phyloP scores from a whole-genome alignment of 139 green algal species.

The Chlorella sp. region DNA sequence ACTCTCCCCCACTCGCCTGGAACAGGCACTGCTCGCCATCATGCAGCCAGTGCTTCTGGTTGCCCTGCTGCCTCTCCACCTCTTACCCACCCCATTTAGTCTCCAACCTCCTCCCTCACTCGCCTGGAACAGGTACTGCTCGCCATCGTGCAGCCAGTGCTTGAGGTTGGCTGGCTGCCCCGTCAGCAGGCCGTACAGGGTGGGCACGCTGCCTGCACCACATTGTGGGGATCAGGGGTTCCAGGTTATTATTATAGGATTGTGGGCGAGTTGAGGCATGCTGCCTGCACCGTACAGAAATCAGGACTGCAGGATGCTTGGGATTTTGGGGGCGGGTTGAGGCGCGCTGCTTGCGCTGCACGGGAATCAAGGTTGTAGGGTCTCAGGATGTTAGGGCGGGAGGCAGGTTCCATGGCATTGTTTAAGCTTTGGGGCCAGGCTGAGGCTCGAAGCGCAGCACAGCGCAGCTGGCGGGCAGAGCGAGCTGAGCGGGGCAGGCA shows the following conservation, averaged over 20 bases:
- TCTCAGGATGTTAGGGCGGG: neutral
- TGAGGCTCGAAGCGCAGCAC: neutral
- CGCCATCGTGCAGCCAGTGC: slow-evolving; percentile 2
- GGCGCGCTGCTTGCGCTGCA: no score
- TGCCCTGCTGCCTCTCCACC: neutral
- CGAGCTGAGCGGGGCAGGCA: no score
- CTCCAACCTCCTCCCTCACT: no score
- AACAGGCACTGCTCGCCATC: slow-evolving; percentile 26
- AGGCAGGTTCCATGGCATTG: neutral
- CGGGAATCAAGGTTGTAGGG: no score
- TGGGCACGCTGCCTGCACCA: neutral
- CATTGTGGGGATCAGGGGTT: neutral
- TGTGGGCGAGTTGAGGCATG: no score
- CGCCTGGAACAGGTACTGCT: slow-evolving; percentile 34
- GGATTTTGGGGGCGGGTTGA: neutral
- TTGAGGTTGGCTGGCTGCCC: slow-evolving; percentile 8
- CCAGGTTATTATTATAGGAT: no score
- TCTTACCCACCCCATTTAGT: no score
- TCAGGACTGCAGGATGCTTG: neutral
- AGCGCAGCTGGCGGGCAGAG: no score
- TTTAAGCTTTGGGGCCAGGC: neutral
- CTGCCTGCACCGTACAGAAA: no score
- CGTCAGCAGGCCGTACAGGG: slow-evolving; percentile 31
- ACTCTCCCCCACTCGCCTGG: neutral
- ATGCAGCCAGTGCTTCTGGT: slow-evolving; percentile 8